A percentile compares a stretch with the other conserved stretches of the same genome.
Conservation (phyloP, 2,329 filamentous ascomycete species). For the Metarhizium rileyi region DNA sequence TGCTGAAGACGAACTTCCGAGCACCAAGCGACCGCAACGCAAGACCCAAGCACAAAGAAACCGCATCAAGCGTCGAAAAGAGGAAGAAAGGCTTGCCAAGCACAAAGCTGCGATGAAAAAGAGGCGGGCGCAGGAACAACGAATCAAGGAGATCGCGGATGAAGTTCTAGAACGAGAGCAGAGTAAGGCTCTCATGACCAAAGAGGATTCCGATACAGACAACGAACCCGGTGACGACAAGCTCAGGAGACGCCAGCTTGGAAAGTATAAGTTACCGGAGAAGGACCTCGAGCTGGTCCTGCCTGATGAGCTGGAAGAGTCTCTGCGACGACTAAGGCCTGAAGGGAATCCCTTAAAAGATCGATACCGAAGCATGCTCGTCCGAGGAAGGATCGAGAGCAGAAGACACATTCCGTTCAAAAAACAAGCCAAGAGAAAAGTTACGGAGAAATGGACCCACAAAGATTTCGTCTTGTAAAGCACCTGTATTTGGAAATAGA, state of each 20-base stretch:
- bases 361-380: slow-evolving; percentile 77
- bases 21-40: slow-evolving; percentile 61
- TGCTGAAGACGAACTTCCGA: slow-evolving; percentile 54
- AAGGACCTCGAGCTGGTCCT: slow-evolving; percentile 73
- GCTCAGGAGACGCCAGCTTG: slow-evolving; percentile 63
- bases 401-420: slow-evolving; percentile 68
- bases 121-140: slow-evolving; percentile 60
- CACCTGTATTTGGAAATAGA: neutral
- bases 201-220: slow-evolving; percentile 36
- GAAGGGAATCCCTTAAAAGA: slow-evolving; percentile 95
- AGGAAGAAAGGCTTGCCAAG: slow-evolving; percentile 66
- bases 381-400: slow-evolving; percentile 82
- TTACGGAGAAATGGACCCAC: slow-evolving; percentile 94
- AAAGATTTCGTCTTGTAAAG: slow-evolving; percentile 62
- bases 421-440: slow-evolving; percentile 71
- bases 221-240: slow-evolving; percentile 51
- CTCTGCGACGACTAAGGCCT: slow-evolving; percentile 73
- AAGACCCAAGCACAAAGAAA: slow-evolving; percentile 85
- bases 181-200: slow-evolving; percentile 31
- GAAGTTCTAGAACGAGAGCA: slow-evolving; percentile 50
- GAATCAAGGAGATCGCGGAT: slow-evolving; percentile 60
- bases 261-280: slow-evolving; percentile 64
- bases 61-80: slow-evolving; percentile 79
- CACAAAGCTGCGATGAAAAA: slow-evolving; percentile 68
- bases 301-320: slow-evolving; percentile 73